These are phyloP conservation scores for Torulaspora indica DNA, from an alignment of 805 yeast genomes.

Conservation along the genomic window DNA sequence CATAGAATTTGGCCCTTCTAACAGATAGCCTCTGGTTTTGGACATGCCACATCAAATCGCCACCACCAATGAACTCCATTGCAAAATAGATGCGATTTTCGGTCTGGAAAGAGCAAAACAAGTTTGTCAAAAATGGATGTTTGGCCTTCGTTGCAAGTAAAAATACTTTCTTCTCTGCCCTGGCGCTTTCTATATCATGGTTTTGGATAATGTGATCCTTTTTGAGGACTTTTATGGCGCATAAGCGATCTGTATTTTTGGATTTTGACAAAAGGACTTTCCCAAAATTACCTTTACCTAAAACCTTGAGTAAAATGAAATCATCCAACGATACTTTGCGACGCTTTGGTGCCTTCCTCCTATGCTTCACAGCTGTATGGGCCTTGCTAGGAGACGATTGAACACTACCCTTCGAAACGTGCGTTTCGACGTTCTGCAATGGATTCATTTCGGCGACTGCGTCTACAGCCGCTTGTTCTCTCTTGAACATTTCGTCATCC, in stretches of 20 bases:
- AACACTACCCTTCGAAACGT: conserved; percentile 9
- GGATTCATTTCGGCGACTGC: conserved; percentile 2
- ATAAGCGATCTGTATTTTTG: conserved; percentile 68
- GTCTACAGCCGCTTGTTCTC: conserved; percentile 16
- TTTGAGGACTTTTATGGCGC: conserved; percentile 95
- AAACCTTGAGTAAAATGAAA: conserved; percentile 86
- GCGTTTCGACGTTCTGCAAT: conserved; percentile 8
- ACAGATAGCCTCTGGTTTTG: conserved; percentile 87
- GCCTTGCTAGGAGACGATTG: conserved; percentile 27
- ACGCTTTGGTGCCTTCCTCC: conserved; percentile 39
- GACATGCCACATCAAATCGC: conserved; percentile 99
- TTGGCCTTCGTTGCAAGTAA: conserved; percentile 73
- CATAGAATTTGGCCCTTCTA: conserved; percentile 92
- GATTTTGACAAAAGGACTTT: conserved; percentile 97
- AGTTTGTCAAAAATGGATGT: conserved; percentile 88
- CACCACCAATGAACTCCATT: conserved; percentile 97
- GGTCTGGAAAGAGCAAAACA: conserved; percentile 95
- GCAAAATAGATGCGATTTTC: conserved; percentile 96
- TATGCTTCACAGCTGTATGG: conserved; percentile 22
- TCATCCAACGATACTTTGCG: conserved; percentile 89
- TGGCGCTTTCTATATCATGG: conserved; percentile 92
- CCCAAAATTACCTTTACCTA: conserved; percentile 98
- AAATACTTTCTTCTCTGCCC: conserved; percentile 91
- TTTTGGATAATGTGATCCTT: conserved; percentile 93
- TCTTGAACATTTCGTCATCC: conserved; percentile 21